Evolutionary conservation across 1,139 yeast genomes (phyloP).

Genomic region (Chernovozyma aurita): DNA sequence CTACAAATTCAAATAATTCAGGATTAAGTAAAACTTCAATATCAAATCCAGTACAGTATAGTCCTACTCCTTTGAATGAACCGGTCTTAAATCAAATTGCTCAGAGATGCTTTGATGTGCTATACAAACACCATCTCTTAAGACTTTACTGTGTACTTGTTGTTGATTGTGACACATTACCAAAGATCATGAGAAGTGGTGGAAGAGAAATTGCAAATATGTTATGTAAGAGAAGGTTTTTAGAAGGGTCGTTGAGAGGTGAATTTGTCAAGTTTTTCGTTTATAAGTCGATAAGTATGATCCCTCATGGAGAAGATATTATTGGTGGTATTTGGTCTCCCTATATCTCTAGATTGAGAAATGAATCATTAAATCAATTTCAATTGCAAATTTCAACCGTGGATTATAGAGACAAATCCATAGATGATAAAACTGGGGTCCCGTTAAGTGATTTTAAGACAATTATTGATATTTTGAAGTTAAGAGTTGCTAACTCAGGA

Average conservation of each 20-base stretch:
- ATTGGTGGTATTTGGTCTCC: constrained; percentile 86
- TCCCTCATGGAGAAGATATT: constrained; percentile 76
- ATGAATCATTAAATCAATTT: constrained; percentile 39
- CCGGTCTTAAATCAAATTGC: constrained; percentile 69
- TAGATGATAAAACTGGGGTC: constrained; percentile 75
- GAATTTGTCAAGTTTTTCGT: constrained; percentile 80
- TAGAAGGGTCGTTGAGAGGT: constrained; percentile 71
- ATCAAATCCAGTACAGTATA: constrained; percentile 9
- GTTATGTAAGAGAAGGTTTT: constrained; percentile 78
- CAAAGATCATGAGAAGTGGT: constrained; percentile 80
- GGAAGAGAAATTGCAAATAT: constrained; percentile 90
- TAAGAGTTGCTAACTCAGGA: constrained; percentile 69
- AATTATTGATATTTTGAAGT: constrained; percentile 70
- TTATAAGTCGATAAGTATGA: constrained; percentile 58
- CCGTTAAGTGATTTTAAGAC: constrained; percentile 70
- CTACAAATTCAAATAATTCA: constrained; percentile 7
- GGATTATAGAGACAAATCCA: constrained; percentile 69
- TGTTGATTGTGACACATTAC: constrained; percentile 77
- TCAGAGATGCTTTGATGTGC: constrained; percentile 64
- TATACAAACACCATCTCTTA: constrained; percentile 68
- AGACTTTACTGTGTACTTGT: constrained; percentile 79
- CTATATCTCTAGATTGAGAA: constrained; percentile 56
- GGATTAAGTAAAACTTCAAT: constrained; percentile 11
- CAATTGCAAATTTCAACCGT: constrained; percentile 63
- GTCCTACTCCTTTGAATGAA: constrained; percentile 47